These are phyloP conservation scores for Hydrangea macrophylla DNA, from an alignment of 148 eudicot species.

Conservation along the genomic window DNA sequence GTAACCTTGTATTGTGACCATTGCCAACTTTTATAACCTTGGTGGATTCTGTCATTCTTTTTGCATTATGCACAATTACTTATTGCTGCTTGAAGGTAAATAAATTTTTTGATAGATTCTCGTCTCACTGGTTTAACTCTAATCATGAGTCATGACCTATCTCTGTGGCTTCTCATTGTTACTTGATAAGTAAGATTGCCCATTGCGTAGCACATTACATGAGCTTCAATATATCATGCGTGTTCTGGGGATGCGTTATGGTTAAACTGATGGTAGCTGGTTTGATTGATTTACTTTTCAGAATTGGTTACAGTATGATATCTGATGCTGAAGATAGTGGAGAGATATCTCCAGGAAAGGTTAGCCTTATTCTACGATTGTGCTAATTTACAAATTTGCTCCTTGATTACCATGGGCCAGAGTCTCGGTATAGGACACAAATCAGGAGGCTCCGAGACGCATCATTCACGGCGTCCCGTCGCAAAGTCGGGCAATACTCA, in stretches of 20 bases:
- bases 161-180: not conserved
- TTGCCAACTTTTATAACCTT: not conserved
- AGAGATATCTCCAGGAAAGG: conserved; percentile 61
- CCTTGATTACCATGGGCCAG: too few species aligned
- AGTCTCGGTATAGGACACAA: not conserved
- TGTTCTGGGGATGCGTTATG: not conserved
- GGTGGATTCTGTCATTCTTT: not conserved
- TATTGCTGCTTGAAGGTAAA: not conserved
- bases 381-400: not conserved
- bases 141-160: too few species aligned
- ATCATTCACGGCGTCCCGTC: too few species aligned
- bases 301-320: conserved; percentile 65
- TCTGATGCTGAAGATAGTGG: conserved; percentile 70
- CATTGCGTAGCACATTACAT: not conserved
- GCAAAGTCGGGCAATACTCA: too few species aligned
- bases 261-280: not conserved
- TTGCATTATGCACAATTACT: not conserved
- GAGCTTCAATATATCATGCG: not conserved
- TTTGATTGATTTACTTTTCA: conserved; percentile 25
- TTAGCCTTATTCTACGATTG: conserved; percentile 22
- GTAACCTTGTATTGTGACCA: too few species aligned
- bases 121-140: too few species aligned
- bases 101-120: too few species aligned
- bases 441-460: too few species aligned
- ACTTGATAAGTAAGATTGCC: too few species aligned